phyloP scores from a whole-genome alignment of 1,284 basidiomycete genomes.

The Apiotrichum gamsii region DNA sequence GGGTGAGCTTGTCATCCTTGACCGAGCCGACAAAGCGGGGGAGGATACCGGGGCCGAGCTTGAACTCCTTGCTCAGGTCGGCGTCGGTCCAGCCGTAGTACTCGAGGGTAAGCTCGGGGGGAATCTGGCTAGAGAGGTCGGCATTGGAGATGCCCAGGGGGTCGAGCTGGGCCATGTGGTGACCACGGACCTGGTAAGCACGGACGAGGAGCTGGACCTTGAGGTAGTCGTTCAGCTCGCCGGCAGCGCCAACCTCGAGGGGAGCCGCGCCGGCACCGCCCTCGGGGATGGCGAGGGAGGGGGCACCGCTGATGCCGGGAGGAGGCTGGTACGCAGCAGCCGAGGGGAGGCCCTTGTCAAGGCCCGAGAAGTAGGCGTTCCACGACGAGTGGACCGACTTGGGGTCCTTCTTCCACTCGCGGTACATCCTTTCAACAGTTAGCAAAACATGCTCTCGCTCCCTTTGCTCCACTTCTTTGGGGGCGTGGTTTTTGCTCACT shows the following conservation, averaged over 20 bases:
- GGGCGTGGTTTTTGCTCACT: too few species aligned
- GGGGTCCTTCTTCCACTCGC: constrained; percentile 83
- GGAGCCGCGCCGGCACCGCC: constrained; percentile 67
- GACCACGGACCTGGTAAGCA: constrained; percentile 97
- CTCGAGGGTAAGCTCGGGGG: constrained; percentile 82
- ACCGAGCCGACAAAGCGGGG: constrained; percentile 70
- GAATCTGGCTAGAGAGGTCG: constrained; percentile 68
- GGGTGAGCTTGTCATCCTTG: constrained; percentile 71
- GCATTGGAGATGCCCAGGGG: constrained; percentile 87
- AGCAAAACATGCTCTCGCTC: too few species aligned
- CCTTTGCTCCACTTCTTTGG: too few species aligned
- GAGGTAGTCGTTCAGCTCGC: constrained; percentile 85
- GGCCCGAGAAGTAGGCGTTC: constrained; percentile 89
- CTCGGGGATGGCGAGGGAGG: constrained; percentile 53
- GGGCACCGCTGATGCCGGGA: constrained; percentile 56
- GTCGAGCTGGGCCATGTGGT: constrained; percentile 92
- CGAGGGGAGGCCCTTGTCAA: constrained; percentile 82
- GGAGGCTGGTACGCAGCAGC: constrained; percentile 79
- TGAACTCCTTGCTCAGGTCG: constrained; percentile 90
- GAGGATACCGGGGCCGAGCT: constrained; percentile 89
- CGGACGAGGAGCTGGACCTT: constrained; percentile 96
- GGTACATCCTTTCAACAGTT: constrained; percentile 62
- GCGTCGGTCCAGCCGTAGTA: constrained; percentile 92
- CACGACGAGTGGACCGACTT: constrained; percentile 89
- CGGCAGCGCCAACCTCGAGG: constrained; percentile 57